Base-by-base conservation (phyloP, 108 stramenopile genomes). In the Fistulifera solaris region DNA sequence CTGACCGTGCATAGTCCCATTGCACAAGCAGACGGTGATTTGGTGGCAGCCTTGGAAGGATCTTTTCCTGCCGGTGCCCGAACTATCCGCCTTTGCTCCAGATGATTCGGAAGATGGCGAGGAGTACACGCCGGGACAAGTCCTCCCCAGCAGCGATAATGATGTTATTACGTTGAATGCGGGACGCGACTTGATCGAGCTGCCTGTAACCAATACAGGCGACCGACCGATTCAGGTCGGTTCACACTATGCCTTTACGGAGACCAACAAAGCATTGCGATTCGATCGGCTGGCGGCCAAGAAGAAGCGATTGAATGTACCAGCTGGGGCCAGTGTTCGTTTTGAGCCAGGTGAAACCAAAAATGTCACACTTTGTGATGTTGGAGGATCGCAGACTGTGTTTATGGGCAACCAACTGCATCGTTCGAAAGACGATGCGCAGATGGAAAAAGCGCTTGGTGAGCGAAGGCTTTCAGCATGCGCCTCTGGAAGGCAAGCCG, bases 281-380 rank as follows among this genome's bases (percentile, higher is more conserved):
- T 98, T 98, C 65, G 94, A 96, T 65, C 89, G 97, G 2, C 49
- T 62, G n/a, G 58, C 63, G 13, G 69, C 89, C 46, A 81, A 90
- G 58, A 96, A 95, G 11, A 78, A 77, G 48, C 84, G 97, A 6
- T 68, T 98, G 8, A 94, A 96, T 74, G 82, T 98, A 16, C 85
- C 92, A 3, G 81, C 86, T 24, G 95, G 95, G 8, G 86, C 93
- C 16, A 80, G 87, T 21, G 94, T 98, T 1, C 86, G 97, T 39
- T 98, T 98, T 66, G 97, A 98, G 70, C 95, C 97, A 2, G 95
- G 95, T 1, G 95, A 98, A 56, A 71, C 81, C 66, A 96, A 97
- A 70, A 89, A 87, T 0, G 82, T 98, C 40, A 88, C 93, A 6
- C 72, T 98, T 17, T 87, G 93, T 1, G 66, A 78, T 27, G 72